A percentile compares a stretch with the other conserved stretches of the same genome.
Evolutionary conservation across 352 stramenopile species (phyloP).

Genomic region (Phytophthora hibernalis): DNA sequence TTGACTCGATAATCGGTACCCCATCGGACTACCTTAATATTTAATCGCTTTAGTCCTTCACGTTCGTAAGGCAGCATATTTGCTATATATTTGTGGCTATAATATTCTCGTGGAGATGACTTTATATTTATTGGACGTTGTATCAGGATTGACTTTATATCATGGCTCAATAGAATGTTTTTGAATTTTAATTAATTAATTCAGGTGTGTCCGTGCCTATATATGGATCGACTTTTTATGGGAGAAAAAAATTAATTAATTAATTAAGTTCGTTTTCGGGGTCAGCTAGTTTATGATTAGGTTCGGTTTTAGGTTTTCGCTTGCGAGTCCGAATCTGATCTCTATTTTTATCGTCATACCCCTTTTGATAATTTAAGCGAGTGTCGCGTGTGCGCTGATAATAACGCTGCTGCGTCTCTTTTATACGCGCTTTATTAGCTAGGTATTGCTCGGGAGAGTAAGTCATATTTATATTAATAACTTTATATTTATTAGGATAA

Average conservation of each 20-base stretch:
- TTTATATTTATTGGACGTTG: constrained; percentile 11
- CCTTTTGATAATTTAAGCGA: background rate
- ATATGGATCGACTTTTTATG: constrained; percentile 8
- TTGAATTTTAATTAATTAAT: constrained; percentile 19
- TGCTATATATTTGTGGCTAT: constrained; percentile 7
- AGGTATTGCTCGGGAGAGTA: constrained; percentile 18
- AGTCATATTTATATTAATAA: constrained; percentile 20
- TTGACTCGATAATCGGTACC: constrained; percentile 5
- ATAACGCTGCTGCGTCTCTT: constrained; percentile 5
- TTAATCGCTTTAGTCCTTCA: constrained; percentile 8
- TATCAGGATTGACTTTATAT: constrained; percentile 18
- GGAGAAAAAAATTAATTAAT: constrained; percentile 7
- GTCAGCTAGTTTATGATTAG: background rate
- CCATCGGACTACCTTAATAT: constrained; percentile 7
- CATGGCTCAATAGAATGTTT: constrained; percentile 1
- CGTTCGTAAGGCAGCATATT: constrained; percentile 1
- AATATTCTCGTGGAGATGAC: constrained; percentile 9
- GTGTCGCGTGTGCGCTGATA: constrained; percentile 1
- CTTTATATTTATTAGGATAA: constrained; percentile 19
- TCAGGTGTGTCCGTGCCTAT: background rate
- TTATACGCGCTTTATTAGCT: background rate
- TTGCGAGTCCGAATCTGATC: background rate
- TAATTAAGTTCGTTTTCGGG: constrained; percentile 4
- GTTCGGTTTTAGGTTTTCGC: background rate
- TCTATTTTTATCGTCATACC: background rate